phyloP scores from a whole-genome alignment of 2,329 filamentous ascomycete genomes.

The Pseudopyrenochaeta lycopersici region DNA sequence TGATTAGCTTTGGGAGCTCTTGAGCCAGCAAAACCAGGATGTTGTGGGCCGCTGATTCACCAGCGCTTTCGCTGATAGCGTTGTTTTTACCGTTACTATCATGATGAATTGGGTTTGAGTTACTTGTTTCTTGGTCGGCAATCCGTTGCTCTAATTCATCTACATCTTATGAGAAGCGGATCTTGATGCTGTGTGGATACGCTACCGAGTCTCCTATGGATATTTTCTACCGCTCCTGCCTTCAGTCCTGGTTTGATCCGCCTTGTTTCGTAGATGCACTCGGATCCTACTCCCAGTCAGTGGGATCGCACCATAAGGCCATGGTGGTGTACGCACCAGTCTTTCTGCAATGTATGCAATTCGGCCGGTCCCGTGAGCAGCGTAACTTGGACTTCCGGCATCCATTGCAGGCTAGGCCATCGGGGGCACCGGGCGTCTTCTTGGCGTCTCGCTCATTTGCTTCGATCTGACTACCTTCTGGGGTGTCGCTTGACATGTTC shows the following conservation, averaged over 20 bases:
- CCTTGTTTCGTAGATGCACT: constrained; percentile 26
- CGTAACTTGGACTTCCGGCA: constrained; percentile 27
- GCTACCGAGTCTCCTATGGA: constrained; percentile 24
- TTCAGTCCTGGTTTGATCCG: constrained; percentile 25
- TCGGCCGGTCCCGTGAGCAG: constrained; percentile 24
- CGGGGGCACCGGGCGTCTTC: not conserved
- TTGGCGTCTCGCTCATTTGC: constrained; percentile 10
- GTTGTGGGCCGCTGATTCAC: constrained; percentile 10
- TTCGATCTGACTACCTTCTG: constrained; percentile 5
- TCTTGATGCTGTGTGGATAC: not conserved
- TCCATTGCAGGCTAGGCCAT: constrained; percentile 24
- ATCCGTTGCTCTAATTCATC: constrained; percentile 22
- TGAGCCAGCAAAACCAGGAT: constrained; percentile 19
- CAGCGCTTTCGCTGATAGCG: not conserved
- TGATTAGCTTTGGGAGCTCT: constrained; percentile 24
- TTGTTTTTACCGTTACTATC: not conserved
- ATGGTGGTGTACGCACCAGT: constrained; percentile 10
- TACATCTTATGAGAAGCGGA: not conserved
- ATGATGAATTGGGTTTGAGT: not conserved
- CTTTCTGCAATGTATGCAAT: constrained; percentile 25
- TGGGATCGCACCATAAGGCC: not conserved
- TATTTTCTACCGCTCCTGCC: constrained; percentile 27
- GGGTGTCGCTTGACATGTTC: constrained; percentile 14
- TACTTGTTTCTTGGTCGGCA: constrained; percentile 3
- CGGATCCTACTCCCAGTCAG: constrained; percentile 9